phyloP scores from a whole-genome alignment of 2,329 filamentous ascomycete genomes.

The Diaporthe sp. region DNA sequence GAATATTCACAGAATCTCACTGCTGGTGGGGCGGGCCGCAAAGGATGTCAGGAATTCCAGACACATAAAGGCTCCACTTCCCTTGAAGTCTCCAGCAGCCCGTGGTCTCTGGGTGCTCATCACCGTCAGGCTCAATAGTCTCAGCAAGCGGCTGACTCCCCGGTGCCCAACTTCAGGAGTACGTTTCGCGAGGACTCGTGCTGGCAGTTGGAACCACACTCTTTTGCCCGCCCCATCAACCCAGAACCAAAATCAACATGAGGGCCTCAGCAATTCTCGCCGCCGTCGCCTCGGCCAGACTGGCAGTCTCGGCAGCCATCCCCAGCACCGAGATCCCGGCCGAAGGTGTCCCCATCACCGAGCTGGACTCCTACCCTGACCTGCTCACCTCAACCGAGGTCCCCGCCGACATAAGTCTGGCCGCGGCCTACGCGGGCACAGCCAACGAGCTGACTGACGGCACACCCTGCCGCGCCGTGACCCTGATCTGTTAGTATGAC shows the following conservation, averaged over 20 bases:
- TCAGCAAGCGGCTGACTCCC: background rate
- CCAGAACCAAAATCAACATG: background rate
- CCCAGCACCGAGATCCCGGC: background rate
- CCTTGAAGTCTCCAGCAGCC: background rate
- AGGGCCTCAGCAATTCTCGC: constrained; percentile 10
- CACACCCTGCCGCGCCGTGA: constrained; percentile 37
- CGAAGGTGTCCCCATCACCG: background rate
- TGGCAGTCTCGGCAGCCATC: background rate
- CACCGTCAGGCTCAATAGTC: background rate
- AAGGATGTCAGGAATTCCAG: background rate
- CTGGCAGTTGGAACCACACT: background rate
- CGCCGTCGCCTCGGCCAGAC: constrained; percentile 3
- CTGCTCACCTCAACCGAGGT: background rate
- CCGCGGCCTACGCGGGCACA: constrained; percentile 19
- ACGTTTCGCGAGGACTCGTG: background rate
- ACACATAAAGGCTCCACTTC: constrained; percentile 9
- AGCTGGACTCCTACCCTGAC: constrained; percentile 12
- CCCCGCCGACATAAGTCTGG: background rate
- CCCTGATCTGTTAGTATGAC: constrained; percentile 29
- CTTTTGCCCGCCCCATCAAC: background rate
- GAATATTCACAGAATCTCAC: background rate
- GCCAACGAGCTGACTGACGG: constrained; percentile 37
- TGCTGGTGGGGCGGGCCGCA: background rate
- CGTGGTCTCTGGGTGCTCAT: background rate
- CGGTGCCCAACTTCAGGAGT: background rate